Evolutionary conservation across 371 early-diverging fungal species (phyloP).

Genomic region (Entomophthora muscae): DNA sequence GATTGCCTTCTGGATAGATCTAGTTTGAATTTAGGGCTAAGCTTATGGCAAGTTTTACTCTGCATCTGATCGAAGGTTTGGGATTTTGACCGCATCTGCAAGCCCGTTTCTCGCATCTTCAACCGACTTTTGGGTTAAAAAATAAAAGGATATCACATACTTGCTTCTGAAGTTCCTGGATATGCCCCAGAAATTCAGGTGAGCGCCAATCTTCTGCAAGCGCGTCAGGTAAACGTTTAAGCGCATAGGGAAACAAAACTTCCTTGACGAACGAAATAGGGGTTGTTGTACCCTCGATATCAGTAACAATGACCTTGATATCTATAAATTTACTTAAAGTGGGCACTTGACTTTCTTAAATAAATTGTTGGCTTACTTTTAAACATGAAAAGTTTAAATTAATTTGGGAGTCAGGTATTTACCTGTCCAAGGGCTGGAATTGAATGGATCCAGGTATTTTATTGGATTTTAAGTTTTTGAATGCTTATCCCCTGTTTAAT

Average conservation of each 20-base stretch:
- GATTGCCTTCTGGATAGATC: slow-evolving; percentile 32
- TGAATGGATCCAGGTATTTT: too few relatives aligned
- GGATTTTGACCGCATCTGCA: background rate
- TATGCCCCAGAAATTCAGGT: slow-evolving; percentile 29
- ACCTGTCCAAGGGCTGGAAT: too few relatives aligned
- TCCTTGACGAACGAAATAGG: slow-evolving; percentile 90
- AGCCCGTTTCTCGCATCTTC: background rate
- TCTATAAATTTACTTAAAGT: slow-evolving; percentile 12
- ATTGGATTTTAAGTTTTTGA: background rate
- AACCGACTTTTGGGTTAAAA: slow-evolving; percentile 4
- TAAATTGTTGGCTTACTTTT: too few relatives aligned
- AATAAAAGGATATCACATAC: slow-evolving; percentile 18
- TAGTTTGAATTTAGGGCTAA: background rate
- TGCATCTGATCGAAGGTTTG: background rate
- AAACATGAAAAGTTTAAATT: too few relatives aligned
- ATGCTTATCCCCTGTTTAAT: background rate
- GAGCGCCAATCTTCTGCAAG: slow-evolving; percentile 44
- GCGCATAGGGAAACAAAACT: slow-evolving; percentile 70
- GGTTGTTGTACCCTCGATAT: slow-evolving; percentile 94
- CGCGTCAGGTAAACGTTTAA: slow-evolving; percentile 33
- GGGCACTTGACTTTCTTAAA: background rate
- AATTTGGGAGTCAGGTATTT: background rate
- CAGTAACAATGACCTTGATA: slow-evolving; percentile 42
- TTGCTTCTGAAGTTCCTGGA: slow-evolving; percentile 51
- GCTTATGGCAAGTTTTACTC: background rate